Conservation (phyloP, 176 grass and related monocot genomes). For the Ensete glaucum region DNA sequence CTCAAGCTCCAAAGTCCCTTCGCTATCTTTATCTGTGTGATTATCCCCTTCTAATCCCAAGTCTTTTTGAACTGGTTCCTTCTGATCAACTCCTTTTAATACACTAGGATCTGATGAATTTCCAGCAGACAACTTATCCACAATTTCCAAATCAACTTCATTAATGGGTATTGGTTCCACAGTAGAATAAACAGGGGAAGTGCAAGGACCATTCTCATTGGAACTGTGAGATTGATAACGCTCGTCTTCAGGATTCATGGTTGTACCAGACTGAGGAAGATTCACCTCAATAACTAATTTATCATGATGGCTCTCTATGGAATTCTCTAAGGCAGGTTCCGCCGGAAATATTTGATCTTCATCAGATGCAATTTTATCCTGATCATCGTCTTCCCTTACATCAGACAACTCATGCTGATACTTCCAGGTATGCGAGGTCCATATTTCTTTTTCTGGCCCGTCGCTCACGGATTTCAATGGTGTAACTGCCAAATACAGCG, state of each 20-base stretch:
- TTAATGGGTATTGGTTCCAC: conserved; percentile 50
- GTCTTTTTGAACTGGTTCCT: conserved; percentile 40
- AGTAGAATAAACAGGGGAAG: conserved; percentile 25
- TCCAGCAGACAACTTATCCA: conserved; percentile 26
- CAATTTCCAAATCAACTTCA: conserved; percentile 34
- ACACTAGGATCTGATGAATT: conserved; percentile 24
- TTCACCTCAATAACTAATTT: conserved; percentile 32
- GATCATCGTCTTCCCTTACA: conserved; percentile 33
- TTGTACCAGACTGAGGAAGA: conserved; percentile 31
- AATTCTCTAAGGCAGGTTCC: conserved; percentile 28
- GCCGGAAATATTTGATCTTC: conserved; percentile 47
- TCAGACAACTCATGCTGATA: conserved; percentile 19
- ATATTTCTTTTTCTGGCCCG: conserved; percentile 37
- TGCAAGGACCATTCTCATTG: conserved; percentile 24
- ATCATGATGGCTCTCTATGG: conserved; percentile 11
- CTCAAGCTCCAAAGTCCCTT: conserved; percentile 31
- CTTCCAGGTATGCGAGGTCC: conserved; percentile 22
- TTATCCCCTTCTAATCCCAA: conserved; percentile 43
- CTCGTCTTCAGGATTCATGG: conserved; percentile 41
- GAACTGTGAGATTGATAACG: conserved; percentile 43
- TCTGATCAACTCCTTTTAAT: conserved; percentile 23
- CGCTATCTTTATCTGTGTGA: conserved; percentile 30
- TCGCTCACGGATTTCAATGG: conserved; percentile 77
- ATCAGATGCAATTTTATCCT: conserved; percentile 32
- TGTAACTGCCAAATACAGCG: conserved; percentile 80